Percentiles rank a stretch among this genome's conserved stretches.
Evolutionary conservation across 305 asterid genomes (phyloP).

Genomic region (Andrographis paniculata): DNA sequence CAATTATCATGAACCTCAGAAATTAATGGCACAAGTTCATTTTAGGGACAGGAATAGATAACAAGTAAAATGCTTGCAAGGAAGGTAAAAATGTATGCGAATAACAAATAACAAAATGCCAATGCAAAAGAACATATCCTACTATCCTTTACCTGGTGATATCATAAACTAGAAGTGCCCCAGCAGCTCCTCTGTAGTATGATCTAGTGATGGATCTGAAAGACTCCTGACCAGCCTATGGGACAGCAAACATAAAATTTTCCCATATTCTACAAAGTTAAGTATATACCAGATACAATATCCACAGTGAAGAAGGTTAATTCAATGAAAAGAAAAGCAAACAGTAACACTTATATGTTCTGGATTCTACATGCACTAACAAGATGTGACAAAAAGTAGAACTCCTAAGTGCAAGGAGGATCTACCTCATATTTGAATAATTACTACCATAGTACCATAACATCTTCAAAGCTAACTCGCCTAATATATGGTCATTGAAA

Average conservation of each 20-base stretch:
- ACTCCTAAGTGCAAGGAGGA: too few relatives aligned
- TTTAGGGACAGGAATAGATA: constrained; percentile 1
- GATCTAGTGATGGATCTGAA: constrained; percentile 82
- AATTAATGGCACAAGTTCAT: background rate
- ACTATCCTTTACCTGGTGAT: constrained; percentile 51
- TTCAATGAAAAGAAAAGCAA: too few relatives aligned
- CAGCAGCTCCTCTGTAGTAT: constrained; percentile 87
- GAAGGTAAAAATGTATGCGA: background rate
- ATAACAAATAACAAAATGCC: background rate
- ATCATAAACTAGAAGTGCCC: too few relatives aligned
- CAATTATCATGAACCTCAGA: constrained; percentile 5
- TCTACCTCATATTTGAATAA: too few relatives aligned
- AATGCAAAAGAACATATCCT: background rate
- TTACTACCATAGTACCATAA: too few relatives aligned
- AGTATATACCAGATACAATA: background rate
- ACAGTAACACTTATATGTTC: too few relatives aligned
- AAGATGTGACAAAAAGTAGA: too few relatives aligned
- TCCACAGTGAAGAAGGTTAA: constrained; percentile 3
- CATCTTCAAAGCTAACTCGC: background rate
- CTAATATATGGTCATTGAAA: background rate
- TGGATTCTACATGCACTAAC: too few relatives aligned
- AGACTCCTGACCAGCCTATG: constrained; percentile 77
- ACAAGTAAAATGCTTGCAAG: background rate
- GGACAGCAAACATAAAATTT: constrained; percentile 5
- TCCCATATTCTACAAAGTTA: background rate